A percentile compares a stretch with the other conserved stretches of the same genome.
Evolutionary conservation across 1,284 basidiomycete genomes (phyloP).

Genomic region (Marasmius fiardii): DNA sequence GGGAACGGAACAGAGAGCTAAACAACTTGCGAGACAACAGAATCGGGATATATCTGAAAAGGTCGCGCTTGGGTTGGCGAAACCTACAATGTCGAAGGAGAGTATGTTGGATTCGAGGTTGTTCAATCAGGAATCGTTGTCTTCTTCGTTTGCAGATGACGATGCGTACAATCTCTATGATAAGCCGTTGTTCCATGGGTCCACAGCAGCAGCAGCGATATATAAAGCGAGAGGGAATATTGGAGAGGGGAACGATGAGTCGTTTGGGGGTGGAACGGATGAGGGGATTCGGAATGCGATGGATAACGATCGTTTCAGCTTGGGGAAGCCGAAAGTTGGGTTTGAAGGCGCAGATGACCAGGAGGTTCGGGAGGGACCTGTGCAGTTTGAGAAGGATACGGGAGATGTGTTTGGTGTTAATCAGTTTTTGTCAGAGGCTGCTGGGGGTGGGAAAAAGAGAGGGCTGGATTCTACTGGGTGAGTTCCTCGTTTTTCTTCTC

Average conservation of each 20-base stretch:
- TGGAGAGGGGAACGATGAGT: constrained; percentile 80
- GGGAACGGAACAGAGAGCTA: constrained; percentile 95
- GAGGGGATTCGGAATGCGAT: constrained; percentile 90
- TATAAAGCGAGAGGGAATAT: constrained; percentile 92
- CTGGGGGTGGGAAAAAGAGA: constrained; percentile 90
- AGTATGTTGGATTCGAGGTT: constrained; percentile 95
- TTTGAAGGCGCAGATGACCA: constrained; percentile 88
- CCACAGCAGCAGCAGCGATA: constrained; percentile 93
- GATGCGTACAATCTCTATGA: constrained; percentile 95
- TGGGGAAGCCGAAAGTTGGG: constrained; percentile 83
- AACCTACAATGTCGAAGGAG: constrained; percentile 93
- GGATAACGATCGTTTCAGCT: constrained; percentile 90
- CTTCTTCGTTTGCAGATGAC: constrained; percentile 83
- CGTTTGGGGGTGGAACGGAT: constrained; percentile 91
- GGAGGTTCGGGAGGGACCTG: constrained; percentile 88
- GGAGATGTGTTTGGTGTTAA: constrained; percentile 98
- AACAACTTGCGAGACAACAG: constrained; percentile 91
- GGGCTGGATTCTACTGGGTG: constrained; percentile 76
- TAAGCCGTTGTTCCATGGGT: constrained; percentile 93
- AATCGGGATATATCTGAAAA: constrained; percentile 99
- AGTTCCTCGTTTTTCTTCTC: constrained; percentile 39
- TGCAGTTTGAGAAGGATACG: constrained; percentile 98
- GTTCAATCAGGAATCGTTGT: constrained; percentile 93
- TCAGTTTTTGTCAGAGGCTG: constrained; percentile 96
- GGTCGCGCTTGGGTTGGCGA: constrained; percentile 95